Evolutionary conservation across 495 filamentous ascomycete species (phyloP).

Genomic region (Penicillium silybi): DNA sequence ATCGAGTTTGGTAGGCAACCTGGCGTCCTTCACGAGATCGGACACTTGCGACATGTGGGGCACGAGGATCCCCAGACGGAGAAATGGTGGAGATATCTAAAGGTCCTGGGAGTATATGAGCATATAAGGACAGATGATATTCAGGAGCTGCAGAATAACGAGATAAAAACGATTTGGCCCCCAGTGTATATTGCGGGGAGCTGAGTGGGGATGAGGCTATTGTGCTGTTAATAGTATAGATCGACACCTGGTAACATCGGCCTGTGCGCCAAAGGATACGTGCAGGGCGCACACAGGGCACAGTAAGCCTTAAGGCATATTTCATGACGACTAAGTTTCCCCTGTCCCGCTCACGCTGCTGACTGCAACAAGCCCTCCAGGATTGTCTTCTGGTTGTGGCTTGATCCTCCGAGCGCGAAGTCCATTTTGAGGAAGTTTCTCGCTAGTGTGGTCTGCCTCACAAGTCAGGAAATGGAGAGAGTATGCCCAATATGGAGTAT

Average conservation of each 20-base stretch:
- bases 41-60: constrained; percentile 16
- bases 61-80: neutral
- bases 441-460: constrained; percentile 25
- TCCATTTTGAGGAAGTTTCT: constrained; percentile 32
- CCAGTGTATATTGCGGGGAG: neutral
- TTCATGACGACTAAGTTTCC: neutral
- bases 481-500: constrained; percentile 2
- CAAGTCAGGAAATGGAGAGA: neutral
- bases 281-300: neutral
- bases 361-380: constrained; percentile 22
- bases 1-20: constrained; percentile 11
- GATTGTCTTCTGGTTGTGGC: constrained; percentile 7
- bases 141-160: neutral
- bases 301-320: neutral
- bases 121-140: neutral
- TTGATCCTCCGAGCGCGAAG: constrained; percentile 11
- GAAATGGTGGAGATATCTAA: no score
- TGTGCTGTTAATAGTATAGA: constrained; percentile 12
- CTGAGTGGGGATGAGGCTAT: neutral
- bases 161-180: neutral
- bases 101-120: neutral
- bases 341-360: neutral
- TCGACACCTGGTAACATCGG: neutral
- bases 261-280: neutral
- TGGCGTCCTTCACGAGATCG: constrained; percentile 17